These are phyloP conservation scores for Lathyrus oleraceus DNA, from an alignment of 306 rosid species.

Conservation along the genomic window DNA sequence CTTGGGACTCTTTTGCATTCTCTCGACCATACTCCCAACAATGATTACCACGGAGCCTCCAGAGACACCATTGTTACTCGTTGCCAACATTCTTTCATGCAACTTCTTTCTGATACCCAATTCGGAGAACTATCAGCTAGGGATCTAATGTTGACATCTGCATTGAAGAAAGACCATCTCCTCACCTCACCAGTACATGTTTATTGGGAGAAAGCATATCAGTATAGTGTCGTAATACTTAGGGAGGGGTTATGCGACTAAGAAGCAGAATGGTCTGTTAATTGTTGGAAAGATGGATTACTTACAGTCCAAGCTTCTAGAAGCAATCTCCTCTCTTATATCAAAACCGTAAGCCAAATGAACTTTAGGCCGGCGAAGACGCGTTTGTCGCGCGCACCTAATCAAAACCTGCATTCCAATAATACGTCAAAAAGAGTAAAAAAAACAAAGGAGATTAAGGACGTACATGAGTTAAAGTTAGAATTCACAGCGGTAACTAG, in stretches of 20 bases:
- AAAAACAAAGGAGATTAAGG: too few species aligned
- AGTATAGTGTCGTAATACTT: conserved; percentile 89
- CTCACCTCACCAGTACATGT: conserved; percentile 89
- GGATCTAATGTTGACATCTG: conserved; percentile 85
- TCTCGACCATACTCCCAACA: too few species aligned
- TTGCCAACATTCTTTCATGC: conserved; percentile 83
- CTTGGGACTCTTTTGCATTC: conserved; percentile 60
- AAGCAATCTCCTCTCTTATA: conserved; percentile 61
- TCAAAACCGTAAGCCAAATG: conserved; percentile 75
- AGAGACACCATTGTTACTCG: conserved; percentile 81
- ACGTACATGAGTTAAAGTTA: too few species aligned
- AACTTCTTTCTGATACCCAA: conserved; percentile 79
- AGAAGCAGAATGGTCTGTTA: conserved; percentile 83
- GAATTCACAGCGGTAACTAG: too few species aligned
- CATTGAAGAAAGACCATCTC: conserved; percentile 90
- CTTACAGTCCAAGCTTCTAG: conserved; percentile 80
- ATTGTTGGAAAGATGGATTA: conserved; percentile 91
- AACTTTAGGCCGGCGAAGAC: too few species aligned
- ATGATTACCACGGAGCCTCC: conserved; percentile 45
- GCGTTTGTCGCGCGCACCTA: too few species aligned
- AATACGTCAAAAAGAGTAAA: too few species aligned
- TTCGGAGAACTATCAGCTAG: conserved; percentile 83
- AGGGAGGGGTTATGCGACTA: conserved; percentile 96
- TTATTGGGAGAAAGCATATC: conserved; percentile 90
- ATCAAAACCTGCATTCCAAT: too few species aligned